Conservation (phyloP, 1,284 basidiomycete genomes). For the Ustilago xerochloae region DNA sequence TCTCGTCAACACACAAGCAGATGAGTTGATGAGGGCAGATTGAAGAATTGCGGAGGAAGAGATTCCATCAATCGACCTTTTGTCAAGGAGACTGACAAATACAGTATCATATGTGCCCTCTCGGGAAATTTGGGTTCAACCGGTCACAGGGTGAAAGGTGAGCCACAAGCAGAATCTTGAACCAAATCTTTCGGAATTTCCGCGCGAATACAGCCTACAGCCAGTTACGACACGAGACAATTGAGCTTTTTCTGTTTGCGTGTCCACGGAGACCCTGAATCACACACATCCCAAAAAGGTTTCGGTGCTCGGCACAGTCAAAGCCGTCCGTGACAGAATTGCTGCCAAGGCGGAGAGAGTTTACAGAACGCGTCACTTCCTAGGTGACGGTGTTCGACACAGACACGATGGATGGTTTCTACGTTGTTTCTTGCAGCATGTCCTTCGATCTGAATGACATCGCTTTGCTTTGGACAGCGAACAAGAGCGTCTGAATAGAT, state of each 20-base stretch:
- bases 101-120: no score
- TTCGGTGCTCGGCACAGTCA: background rate
- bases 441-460: no score
- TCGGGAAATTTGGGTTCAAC: background rate
- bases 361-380: background rate
- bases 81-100: constrained; percentile 4
- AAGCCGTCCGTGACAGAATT: background rate
- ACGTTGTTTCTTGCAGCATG: background rate
- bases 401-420: background rate
- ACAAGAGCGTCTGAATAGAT: no score
- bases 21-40: background rate
- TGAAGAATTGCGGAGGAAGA: background rate
- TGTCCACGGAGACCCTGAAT: background rate
- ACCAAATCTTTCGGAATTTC: constrained; percentile 1
- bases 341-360: background rate
- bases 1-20: no score
- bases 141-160: background rate
- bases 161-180: background rate
- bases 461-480: no score
- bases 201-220: constrained; percentile 4
- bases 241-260: background rate
- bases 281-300: background rate
- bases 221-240: no score
- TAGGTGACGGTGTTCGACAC: background rate
- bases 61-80: background rate